Percentiles rank a stretch among this genome's conserved stretches.
Evolutionary conservation across 352 stramenopile species (phyloP).

Genomic region (Pythium sp.): DNA sequence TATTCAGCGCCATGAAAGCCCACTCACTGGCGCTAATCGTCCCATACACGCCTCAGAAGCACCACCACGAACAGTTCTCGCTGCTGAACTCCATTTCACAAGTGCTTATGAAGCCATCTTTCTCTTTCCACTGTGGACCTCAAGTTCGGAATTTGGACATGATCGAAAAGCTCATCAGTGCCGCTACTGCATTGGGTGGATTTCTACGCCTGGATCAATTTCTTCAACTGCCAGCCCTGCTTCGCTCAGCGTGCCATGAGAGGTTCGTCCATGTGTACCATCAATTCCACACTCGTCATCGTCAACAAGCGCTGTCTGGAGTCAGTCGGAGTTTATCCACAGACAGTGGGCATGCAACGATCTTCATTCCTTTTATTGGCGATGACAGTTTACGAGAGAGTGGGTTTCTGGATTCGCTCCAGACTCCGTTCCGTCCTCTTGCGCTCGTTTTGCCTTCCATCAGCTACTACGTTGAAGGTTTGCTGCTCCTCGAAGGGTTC

Average conservation of each 20-base stretch:
- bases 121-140: constrained; percentile 7
- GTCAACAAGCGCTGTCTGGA: neutral
- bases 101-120: constrained; percentile 25
- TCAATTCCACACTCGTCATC: neutral
- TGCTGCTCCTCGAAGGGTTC: constrained; percentile 33
- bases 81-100: constrained; percentile 25
- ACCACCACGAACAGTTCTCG: constrained; percentile 9
- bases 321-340: neutral
- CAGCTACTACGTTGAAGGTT: constrained; percentile 25
- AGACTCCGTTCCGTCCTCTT: constrained; percentile 30
- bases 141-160: constrained; percentile 1
- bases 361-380: constrained; percentile 30
- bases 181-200: constrained; percentile 2
- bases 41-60: constrained; percentile 17
- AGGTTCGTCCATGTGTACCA: constrained; percentile 5
- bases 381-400: constrained; percentile 12
- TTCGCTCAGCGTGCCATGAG: constrained; percentile 11
- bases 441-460: constrained; percentile 24
- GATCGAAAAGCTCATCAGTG: constrained; percentile 4
- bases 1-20: constrained; percentile 39
- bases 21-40: constrained; percentile 28
- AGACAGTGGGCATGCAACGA: neutral
- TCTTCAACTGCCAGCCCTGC: neutral
- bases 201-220: constrained; percentile 5
- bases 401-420: constrained; percentile 25